phyloP scores from a whole-genome alignment of 345 rosid genomes.

The Hibiscus mutabilis region DNA sequence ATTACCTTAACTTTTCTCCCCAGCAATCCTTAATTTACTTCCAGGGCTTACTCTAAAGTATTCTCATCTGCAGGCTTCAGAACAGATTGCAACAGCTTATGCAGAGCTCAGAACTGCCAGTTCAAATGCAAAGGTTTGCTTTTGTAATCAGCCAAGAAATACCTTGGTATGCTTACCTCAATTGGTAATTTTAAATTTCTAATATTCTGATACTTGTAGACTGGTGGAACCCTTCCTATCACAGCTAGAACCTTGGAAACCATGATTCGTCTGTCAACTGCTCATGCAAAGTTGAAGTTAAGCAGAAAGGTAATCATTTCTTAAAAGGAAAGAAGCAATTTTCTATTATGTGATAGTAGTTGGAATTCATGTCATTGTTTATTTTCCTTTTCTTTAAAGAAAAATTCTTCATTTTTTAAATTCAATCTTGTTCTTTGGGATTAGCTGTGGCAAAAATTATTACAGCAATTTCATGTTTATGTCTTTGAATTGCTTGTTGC shows the following conservation, averaged over 20 bases:
- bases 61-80: constrained; percentile 63
- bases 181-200: background rate
- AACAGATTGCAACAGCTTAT: constrained; percentile 82
- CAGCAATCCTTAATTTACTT: background rate
- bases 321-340: background rate
- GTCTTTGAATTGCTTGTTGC: background rate
- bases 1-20: background rate
- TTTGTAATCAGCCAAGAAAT: background rate
- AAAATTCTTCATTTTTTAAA: background rate
- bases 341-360: background rate
- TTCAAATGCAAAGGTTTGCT: constrained; percentile 63
- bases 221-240: constrained; percentile 97
- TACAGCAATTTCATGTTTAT: background rate
- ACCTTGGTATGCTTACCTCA: background rate
- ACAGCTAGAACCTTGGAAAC: constrained; percentile 98
- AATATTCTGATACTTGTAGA: constrained; percentile 40
- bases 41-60: constrained; percentile 2
- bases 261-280: constrained; percentile 92
- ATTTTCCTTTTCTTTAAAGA: background rate
- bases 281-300: constrained; percentile 92
- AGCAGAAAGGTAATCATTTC: constrained; percentile 54
- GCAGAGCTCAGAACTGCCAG: constrained; percentile 85
- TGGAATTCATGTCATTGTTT: background rate
- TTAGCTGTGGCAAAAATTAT: constrained; percentile 2
- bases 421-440: background rate